phyloP scores from a whole-genome alignment of 2,329 filamentous ascomycete genomes.

The Alternaria arbusti region DNA sequence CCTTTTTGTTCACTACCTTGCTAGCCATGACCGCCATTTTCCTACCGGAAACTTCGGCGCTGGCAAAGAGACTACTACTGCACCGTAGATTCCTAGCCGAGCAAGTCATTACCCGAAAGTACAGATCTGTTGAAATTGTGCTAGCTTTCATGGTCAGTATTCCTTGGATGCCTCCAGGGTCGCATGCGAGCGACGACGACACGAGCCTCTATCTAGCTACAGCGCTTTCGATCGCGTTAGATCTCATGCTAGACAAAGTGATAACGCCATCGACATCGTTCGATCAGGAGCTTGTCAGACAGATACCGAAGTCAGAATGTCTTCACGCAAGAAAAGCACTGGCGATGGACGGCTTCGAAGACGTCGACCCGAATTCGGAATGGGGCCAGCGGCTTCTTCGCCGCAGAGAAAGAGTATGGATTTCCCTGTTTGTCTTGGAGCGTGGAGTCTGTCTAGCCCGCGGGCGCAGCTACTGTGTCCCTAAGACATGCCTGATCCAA shows the following conservation, averaged over 20 bases:
- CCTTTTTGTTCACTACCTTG: slow-evolving; percentile 75
- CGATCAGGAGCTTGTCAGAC: slow-evolving; percentile 53
- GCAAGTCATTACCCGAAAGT: slow-evolving; percentile 65
- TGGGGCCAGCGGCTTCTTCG: slow-evolving; percentile 67
- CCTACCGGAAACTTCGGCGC: slow-evolving; percentile 65
- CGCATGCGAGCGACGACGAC: slow-evolving; percentile 73
- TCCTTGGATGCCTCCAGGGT: slow-evolving; percentile 74
- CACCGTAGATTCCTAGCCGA: slow-evolving; percentile 69
- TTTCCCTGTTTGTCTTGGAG: slow-evolving; percentile 75
- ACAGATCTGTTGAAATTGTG: slow-evolving; percentile 75
- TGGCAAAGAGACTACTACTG: slow-evolving; percentile 69
- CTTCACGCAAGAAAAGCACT: slow-evolving; percentile 71
- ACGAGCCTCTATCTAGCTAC: slow-evolving; percentile 74
- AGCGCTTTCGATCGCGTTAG: slow-evolving; percentile 72
- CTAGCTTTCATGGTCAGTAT: slow-evolving; percentile 78
- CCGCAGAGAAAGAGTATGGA: slow-evolving; percentile 72
- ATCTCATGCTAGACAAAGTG: slow-evolving; percentile 73
- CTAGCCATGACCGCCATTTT: slow-evolving; percentile 73
- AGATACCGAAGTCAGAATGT: slow-evolving; percentile 69
- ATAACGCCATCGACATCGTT: slow-evolving; percentile 63
- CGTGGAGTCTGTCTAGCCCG: slow-evolving; percentile 75
- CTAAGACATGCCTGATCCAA: slow-evolving; percentile 69
- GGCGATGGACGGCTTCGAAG: slow-evolving; percentile 70
- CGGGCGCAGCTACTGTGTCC: slow-evolving; percentile 71
- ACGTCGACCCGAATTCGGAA: slow-evolving; percentile 66